Conservation (phyloP, 176 grass and related monocot species). For the Phoenix dactylifera region DNA sequence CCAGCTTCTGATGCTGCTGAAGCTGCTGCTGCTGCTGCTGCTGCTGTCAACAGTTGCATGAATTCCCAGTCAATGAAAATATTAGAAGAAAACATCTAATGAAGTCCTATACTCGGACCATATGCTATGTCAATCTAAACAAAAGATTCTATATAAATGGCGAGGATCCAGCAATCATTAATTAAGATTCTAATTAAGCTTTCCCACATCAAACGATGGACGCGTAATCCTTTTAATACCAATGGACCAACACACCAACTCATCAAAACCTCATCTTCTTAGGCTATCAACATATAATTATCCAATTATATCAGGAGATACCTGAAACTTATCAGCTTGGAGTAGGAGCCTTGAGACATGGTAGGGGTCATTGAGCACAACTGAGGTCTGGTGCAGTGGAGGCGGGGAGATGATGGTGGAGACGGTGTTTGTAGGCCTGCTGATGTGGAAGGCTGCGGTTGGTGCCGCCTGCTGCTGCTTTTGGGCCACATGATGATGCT, state of each 20-base stretch:
- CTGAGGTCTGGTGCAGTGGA: slow-evolving; percentile 26
- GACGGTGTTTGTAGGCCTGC: slow-evolving; percentile 27
- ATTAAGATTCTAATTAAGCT: too few relatives aligned
- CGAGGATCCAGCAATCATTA: too few relatives aligned
- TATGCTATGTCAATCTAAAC: too few relatives aligned
- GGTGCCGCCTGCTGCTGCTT: slow-evolving; percentile 22
- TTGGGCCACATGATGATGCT: slow-evolving; percentile 34
- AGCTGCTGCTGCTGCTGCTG: slow-evolving; percentile 19
- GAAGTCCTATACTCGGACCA: too few relatives aligned
- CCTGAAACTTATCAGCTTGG: slow-evolving; percentile 75
- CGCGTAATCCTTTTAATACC: too few relatives aligned
- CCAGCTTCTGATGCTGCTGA: slow-evolving; percentile 30
- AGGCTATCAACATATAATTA: too few relatives aligned
- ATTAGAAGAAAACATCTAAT: too few relatives aligned
- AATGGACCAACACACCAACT: too few relatives aligned
- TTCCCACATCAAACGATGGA: too few relatives aligned
- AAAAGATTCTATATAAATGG: not conserved
- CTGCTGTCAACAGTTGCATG: not conserved
- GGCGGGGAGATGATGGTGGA: slow-evolving; percentile 35
- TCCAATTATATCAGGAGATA: too few relatives aligned
- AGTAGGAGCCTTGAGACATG: slow-evolving; percentile 34
- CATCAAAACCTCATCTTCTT: too few relatives aligned
- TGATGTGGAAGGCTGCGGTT: slow-evolving; percentile 34
- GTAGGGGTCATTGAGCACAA: slow-evolving; percentile 34
- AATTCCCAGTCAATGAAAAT: too few relatives aligned